Conservation (phyloP, 2,329 filamentous ascomycete genomes). For the Apiospora aurea region DNA sequence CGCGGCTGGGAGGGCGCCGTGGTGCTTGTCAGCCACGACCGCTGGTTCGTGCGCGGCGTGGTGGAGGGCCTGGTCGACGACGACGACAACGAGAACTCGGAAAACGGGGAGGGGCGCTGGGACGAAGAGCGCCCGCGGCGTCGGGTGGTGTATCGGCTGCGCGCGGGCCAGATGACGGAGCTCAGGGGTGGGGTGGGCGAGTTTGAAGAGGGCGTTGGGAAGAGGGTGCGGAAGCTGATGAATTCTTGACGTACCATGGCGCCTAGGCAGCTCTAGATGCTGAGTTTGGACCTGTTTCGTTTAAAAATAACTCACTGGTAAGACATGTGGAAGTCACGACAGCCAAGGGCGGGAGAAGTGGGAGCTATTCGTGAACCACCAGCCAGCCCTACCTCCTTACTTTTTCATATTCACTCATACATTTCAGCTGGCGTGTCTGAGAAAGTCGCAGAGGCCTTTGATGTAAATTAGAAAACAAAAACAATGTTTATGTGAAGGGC, state of each 20-base stretch:
- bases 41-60: constrained; percentile 79
- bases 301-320: background rate
- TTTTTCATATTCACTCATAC: background rate
- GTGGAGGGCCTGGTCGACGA: constrained; percentile 66
- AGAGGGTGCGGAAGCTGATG: constrained; percentile 50
- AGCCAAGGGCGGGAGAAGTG: background rate
- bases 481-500: background rate
- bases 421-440: background rate
- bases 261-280: background rate
- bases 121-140: constrained; percentile 52
- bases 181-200: constrained; percentile 68
- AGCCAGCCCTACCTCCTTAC: background rate
- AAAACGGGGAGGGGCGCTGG: constrained; percentile 26
- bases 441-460: too few relatives aligned
- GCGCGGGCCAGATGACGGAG: constrained; percentile 60
- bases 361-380: background rate
- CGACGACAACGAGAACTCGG: background rate
- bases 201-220: constrained; percentile 70
- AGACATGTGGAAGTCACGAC: background rate
- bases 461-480: background rate
- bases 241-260: background rate
- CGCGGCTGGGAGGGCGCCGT: constrained; percentile 76
- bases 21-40: constrained; percentile 80
- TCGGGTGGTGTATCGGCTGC: constrained; percentile 67
- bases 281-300: background rate